Evolutionary conservation across 305 asterid species (phyloP), one percentile per base, ranked within the genome.

Genomic region (Fraxinus baroniana): DNA sequence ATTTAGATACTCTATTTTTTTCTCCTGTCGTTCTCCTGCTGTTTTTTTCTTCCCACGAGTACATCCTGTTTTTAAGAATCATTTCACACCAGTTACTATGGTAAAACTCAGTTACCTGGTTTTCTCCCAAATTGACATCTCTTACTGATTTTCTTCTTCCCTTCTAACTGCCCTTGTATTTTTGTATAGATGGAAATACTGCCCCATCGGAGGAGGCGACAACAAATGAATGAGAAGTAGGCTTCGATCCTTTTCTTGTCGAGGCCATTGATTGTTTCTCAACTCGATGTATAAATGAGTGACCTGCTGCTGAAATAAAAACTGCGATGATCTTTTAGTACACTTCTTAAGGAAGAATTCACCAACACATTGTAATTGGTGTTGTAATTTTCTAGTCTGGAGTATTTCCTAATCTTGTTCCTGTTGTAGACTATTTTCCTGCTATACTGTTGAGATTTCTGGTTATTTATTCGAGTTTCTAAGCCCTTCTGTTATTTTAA

Each of bases 151-250:
- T 7, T 57, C 36, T 76, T 80, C 60, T 66, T 39, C 70, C 13
- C 70, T 7, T 60, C 70, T 60, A 22, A 60, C 70, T 4, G 26
- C n/a, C 35, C 32, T 64, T 64, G n/a, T 36, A 68, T 76, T 55
- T 81, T 12, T 78, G 5, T 74, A 80, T 52, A 91, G 97, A 93
- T 64, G 95, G 92, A 83, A 82, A 79, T 84, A 79, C 82, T 83
- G 46, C 85, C 83, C 78, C 90, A 46, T 78, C 88, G 26, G 96
- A 89, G 83, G 97, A 93, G 35, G 85, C 79, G 7, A 13, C 89
- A 44, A 46, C 87, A 64, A 91, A 87, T 28, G 92, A 92, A 82
- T 90, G 90, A 91, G 81, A 74, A 82, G 84, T 83, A 33, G 70
- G 78, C 44, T 35, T 41, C 28, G 85, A 83, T 70, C 84, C 72